Evolutionary conservation across 192 early-diverging fungal species (phyloP).

Genomic region (Phycomyces nitens): DNA sequence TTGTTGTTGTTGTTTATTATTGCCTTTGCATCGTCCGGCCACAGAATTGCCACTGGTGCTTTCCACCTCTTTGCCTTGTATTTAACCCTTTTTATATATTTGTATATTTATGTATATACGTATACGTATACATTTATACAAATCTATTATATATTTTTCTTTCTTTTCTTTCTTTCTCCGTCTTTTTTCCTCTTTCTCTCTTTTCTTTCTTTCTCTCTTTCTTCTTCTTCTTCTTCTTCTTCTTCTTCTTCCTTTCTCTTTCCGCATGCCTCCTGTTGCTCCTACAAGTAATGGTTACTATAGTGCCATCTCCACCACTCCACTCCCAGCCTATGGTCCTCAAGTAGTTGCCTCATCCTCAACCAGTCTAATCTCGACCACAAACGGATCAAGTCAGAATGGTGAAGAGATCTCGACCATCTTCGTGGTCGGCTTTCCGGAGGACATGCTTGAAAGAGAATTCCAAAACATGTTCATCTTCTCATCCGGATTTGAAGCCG

Average conservation of each 20-base stretch:
- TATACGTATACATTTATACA: no score
- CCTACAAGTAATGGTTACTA: no score
- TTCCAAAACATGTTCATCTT: constrained; percentile 99
- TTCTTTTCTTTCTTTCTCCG: constrained; percentile 12
- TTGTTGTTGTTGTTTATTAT: no score
- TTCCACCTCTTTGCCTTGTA: no score
- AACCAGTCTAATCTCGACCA: background rate
- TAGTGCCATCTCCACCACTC: no score
- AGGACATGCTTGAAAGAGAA: constrained; percentile 98
- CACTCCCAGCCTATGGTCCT: no score
- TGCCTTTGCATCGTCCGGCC: no score
- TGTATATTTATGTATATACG: no score
- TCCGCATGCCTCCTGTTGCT: no score
- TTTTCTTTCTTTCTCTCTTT: constrained; percentile 10
- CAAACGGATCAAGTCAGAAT: background rate
- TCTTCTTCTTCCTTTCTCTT: background rate
- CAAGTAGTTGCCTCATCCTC: no score
- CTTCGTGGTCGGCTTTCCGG: constrained; percentile 98
- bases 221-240: constrained; percentile 7
- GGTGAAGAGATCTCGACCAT: constrained; percentile 96
- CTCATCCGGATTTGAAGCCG: constrained; percentile 95
- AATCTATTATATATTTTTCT: background rate
- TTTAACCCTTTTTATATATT: no score
- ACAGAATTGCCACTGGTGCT: no score
- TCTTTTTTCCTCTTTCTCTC: constrained; percentile 6